Evolutionary conservation across 768 basidiomycete genomes (phyloP), one percentile per base, ranked within the genome.

Genomic region (Boletus reticuloceps): DNA sequence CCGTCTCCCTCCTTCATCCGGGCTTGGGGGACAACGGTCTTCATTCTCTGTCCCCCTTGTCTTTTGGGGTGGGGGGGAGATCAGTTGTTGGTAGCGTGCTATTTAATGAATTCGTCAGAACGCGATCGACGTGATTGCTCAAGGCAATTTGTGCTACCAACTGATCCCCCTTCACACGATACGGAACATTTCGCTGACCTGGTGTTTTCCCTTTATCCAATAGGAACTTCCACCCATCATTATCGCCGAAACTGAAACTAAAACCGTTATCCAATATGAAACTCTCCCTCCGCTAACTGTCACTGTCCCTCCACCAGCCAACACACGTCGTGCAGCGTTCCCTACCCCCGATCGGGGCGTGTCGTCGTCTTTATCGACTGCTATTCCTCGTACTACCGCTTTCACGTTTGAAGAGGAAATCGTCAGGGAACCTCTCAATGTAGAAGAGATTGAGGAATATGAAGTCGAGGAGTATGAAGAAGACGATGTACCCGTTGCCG

Each of bases 11-110:
- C 88, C 87, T 86, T 89, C 86, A 85, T 86, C 86, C 81, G 88
- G 88, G 88, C 86, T 89, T 83, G 87, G 89, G 89, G 88, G 87
- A 86, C 83, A 79, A 82, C 82, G 84, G 85, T 79, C 76, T 77
- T 76, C 74, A 43, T 56, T 79, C 74, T 82, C 53, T 69, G 84
- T 88, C 86, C 87, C 88, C 87, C 86, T 84, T 74, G 84, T 84
- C 83, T 77, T 55, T 58, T 61, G 63, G 22, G 67, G 72, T 69
- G 70, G 51, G 71, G 70, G 72, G 72, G 64, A 65, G 68, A 63
- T 62, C 66, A 65, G 65, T 74, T 70, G 69, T 72, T 70, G 58
- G 61, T 64, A 62, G 58, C 58, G 59, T 47, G 52, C 52, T 25
- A 45, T 43, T 51, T 43, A 6, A 51, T 51, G 20, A 69, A 67